Conservation (phyloP, 2,329 filamentous ascomycete genomes). For the Colletotrichum siamense region DNA sequence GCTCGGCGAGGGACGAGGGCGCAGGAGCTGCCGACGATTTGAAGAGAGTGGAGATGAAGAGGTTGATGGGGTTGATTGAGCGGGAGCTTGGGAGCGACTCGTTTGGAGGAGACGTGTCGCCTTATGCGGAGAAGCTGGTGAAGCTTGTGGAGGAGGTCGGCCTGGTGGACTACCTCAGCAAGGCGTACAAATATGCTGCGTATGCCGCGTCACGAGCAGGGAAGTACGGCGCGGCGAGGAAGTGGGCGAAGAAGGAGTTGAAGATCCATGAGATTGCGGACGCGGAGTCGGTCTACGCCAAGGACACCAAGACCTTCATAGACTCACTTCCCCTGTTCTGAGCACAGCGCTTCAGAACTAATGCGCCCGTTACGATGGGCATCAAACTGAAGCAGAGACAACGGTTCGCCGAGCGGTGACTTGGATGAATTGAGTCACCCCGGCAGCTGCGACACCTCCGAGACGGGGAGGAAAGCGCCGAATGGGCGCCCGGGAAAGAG, state of each 20-base stretch:
- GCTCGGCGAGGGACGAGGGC: conserved; percentile 33
- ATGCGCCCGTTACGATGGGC: neutral
- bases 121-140: conserved; percentile 24
- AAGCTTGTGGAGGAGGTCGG: conserved; percentile 27
- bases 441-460: neutral
- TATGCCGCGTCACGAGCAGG: conserved; percentile 24
- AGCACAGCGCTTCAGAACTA: neutral
- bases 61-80: conserved; percentile 36
- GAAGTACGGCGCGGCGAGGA: conserved; percentile 17
- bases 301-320: conserved; percentile 4
- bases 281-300: neutral
- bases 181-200: conserved; percentile 27
- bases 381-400: neutral
- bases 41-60: conserved; percentile 33
- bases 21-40: conserved; percentile 27
- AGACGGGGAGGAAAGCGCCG: neutral
- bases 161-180: conserved; percentile 28
- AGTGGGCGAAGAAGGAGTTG: conserved; percentile 27
- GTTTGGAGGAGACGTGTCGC: conserved; percentile 13
- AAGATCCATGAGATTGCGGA: conserved; percentile 24
- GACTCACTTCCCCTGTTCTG: conserved; percentile 14
- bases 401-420: neutral
- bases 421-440: conserved; percentile 4
- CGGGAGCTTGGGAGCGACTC: conserved; percentile 27
- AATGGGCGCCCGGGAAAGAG: neutral